Conservation (phyloP, 257 asterid genomes). For the Solanum dulcamara region DNA sequence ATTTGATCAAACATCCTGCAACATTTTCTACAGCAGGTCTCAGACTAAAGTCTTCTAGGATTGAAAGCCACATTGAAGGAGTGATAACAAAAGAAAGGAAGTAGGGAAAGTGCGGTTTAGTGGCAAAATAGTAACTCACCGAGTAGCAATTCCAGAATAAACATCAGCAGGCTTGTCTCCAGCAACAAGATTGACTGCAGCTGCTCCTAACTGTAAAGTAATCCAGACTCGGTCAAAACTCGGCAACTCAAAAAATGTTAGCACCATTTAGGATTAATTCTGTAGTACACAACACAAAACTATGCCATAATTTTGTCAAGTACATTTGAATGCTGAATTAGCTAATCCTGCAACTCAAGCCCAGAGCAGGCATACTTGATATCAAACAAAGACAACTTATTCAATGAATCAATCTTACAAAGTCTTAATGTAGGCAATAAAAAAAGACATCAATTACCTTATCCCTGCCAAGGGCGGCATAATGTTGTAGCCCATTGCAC, state of each 20-base stretch:
- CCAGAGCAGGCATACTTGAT: background rate
- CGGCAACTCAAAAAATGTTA: background rate
- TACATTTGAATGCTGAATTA: background rate
- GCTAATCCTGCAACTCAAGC: background rate
- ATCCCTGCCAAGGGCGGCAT: conserved; percentile 99
- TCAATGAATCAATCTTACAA: background rate
- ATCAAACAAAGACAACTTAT: background rate
- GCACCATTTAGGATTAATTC: background rate
- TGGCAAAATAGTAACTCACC: conserved; percentile 31
- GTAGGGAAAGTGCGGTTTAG: background rate
- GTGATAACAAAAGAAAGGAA: background rate
- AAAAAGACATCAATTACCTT: conserved; percentile 43
- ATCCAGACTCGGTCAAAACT: conserved; percentile 3
- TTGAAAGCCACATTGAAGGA: background rate
- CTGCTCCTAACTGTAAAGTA: conserved; percentile 71
- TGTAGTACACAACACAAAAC: background rate
- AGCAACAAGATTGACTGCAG: conserved; percentile 83
- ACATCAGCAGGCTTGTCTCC: conserved; percentile 99
- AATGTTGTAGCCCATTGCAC: conserved; percentile 97
- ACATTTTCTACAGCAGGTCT: background rate
- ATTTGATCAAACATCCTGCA: background rate
- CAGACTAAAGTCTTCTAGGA: background rate
- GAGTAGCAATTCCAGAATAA: conserved; percentile 92
- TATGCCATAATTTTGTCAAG: background rate
- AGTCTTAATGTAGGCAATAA: background rate